Conservation (phyloP, 2,329 filamentous ascomycete genomes). For the Colletotrichum sublineola region DNA sequence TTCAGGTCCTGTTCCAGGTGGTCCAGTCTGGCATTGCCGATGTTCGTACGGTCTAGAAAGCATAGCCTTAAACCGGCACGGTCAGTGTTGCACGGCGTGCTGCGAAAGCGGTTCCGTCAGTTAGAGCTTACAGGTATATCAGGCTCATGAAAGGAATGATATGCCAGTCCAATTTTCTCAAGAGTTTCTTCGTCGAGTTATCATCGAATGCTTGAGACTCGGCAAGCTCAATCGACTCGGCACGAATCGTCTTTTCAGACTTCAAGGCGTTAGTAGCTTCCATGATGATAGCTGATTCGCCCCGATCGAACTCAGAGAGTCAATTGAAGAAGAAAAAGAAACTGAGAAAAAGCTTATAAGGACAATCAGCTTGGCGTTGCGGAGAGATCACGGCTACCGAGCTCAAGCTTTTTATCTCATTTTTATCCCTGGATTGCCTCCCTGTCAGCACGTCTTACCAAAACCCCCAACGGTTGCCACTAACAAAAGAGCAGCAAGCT, state of each 20-base stretch:
- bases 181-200: slow-evolving; percentile 55
- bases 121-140: slow-evolving; percentile 60
- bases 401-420: slow-evolving; percentile 36
- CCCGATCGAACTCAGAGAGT: neutral
- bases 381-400: slow-evolving; percentile 14
- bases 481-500: slow-evolving; percentile 11
- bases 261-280: slow-evolving; percentile 1
- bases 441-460: slow-evolving; percentile 34
- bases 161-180: slow-evolving; percentile 63
- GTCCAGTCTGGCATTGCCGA: slow-evolving; percentile 41
- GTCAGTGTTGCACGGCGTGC: slow-evolving; percentile 55
- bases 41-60: slow-evolving; percentile 42
- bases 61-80: slow-evolving; percentile 49
- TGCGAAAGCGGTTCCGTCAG: slow-evolving; percentile 42
- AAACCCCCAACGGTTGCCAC: slow-evolving; percentile 20
- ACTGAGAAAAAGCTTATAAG: neutral
- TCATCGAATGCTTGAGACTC: slow-evolving; percentile 44
- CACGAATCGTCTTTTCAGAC: slow-evolving; percentile 28
- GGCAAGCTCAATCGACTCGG: slow-evolving; percentile 30
- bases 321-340: neutral
- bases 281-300: neutral
- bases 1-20: slow-evolving; percentile 41
- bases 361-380: slow-evolving; percentile 2
- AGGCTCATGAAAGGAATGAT: slow-evolving; percentile 68
- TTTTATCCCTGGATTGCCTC: neutral